Evolutionary conservation across 164 flowering plant genomes (phyloP), one percentile per base, ranked within the genome.

Genomic region (Buxus sempervirens): DNA sequence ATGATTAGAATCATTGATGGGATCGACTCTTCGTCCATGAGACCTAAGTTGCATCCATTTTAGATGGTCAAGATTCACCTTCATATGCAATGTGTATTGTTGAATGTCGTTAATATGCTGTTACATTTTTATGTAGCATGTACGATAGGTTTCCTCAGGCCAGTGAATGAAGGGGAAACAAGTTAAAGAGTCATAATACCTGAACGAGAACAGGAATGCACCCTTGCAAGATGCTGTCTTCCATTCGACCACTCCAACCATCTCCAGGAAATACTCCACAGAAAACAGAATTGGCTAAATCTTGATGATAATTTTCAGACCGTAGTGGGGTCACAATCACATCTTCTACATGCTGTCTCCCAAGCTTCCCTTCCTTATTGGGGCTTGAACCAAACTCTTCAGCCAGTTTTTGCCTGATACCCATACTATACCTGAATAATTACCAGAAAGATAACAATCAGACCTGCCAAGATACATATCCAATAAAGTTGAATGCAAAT

Each of bases 191-290:
- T 41, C 26, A 55, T 7, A 58, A 0, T 84, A 95, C 98, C 98
- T 95, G 97, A 80, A 95, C 89, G 72, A 95, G 70, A 41, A 95
- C 99, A 56, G 99, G 99, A 73, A 95, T 87, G 85, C 99, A 95
- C 13, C 99, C 99, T 26, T 92, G 99, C 64, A 88, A 75, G 68
- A 95, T 66, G 68, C 99, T 88, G 67, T 95, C 99, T 87, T 95
- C 98, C 91, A 95, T 89, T 8, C 99, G 84, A 68, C 99, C 99
- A 79, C 97, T 95, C 99, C 99, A 95, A 57, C 99, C 99, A 82
- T 95, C 99, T 72, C 99, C 99, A 63, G 99, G 99, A 64, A 95
- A 80, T 21, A 92, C 97, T 53, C 97, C 97, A 81, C 98, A 95
- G 63, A 95, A 95, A 48, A 83, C 61, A 64, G 99, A 95, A 78